These are phyloP conservation scores for grape (Vitis vinifera) DNA, from an alignment of 164 flowering plant genomes.

Conservation along the genomic window ASM3070453v1 NC_081816.1:869501-870000, in stretches of 20 bases:
- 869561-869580: conserved; percentile 42
- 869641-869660: conserved; percentile 76
- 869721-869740: conserved; percentile 58
- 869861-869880: no score
- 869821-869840: conserved; percentile 66
- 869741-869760: conserved; percentile 52
- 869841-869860: conserved; percentile 25
- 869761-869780: conserved; percentile 65
- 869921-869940: no score
- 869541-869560: conserved; percentile 65
- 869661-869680: conserved; percentile 54
- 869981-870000: no score
- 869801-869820: conserved; percentile 36
- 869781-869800: conserved; percentile 60
- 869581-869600: conserved; percentile 65
- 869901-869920: no score
- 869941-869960: no score
- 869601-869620: conserved; percentile 75
- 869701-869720: conserved; percentile 58
- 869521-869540: conserved; percentile 72
- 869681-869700: conserved; percentile 70
- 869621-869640: conserved; percentile 79
- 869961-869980: no score
- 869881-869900: no score
- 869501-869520: conserved; percentile 70